Base-by-base conservation (phyloP, 257 asterid species). In the Cynanchum wilfordii region DNA sequence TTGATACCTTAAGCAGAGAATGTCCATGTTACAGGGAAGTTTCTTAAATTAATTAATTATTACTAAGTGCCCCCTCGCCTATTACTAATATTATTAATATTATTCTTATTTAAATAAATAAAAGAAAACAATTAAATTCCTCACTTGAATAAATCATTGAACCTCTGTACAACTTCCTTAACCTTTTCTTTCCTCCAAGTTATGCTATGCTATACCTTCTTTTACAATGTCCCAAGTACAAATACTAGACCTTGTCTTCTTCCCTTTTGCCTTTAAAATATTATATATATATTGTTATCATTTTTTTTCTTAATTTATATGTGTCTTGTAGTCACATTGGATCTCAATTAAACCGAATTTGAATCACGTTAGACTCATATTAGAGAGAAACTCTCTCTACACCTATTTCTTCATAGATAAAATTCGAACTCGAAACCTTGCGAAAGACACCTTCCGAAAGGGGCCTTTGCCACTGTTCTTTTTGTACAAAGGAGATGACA, bases 1-100 rank as follows among this genome's bases (percentile, higher is more conserved):
- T 77, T 84, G 91, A 89, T 87, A 74, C 94, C 81, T 66, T 69
- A 49, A 50, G 15, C 74, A 84, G 78, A 79, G 94, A 89, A 87
- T 87, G 97, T 87, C 88, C 82, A 74, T 79, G 69, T 75, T 72
- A 71, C 78, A 74, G 67, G 77, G 84, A 80, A 82, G 78, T 30
- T 75, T 76, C 67, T 79, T 40, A 29, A 10, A 63, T 10, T 55
- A 24, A 42, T 75, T 57, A 49, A 30, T 71, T 10, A 64, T 45
- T 73, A 66, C 10, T 54, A 20, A 20, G 19, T 49, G 4, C 19
- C 19, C 52, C 50, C 50, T 36, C n/a, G n/a, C n/a, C n/a, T 36
- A 36, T 36, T 36, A 36, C 40, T 36, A 36, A 3, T 36, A 36
- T 42, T 42, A 42, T 75, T 57, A 38, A 22, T 66, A 55, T 73